Evolutionary conservation across 495 filamentous ascomycete genomes (phyloP), one percentile per base, ranked within the genome.

Genomic region (Lophium mytilinum): DNA sequence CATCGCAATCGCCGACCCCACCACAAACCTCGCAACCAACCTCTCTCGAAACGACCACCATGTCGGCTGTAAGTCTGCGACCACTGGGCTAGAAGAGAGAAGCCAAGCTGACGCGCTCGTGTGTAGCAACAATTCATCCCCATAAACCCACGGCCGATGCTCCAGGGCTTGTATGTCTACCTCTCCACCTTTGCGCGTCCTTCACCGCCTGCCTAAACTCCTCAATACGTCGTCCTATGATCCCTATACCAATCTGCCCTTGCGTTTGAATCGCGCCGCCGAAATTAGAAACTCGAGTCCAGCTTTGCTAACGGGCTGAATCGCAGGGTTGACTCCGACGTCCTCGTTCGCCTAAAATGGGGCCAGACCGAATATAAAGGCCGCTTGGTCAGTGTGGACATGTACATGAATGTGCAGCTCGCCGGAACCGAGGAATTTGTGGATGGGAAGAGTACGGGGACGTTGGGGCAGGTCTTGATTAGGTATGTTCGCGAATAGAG

Each of bases 321-420:
- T 46, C 15, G 62, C 66, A 91, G 87, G 53, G 86, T 98, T 77
- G 87, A 94, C 76, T 83, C 90, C 70, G 83, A 90, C 69, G 81
- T 98, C 67, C 77, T 92, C 53, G 85, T 98, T 42, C 88, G 90
- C 63, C 82, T 98, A 33, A 98, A 98, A 79, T 98, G 93, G 93
- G 90, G 89, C 63, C 84, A 95, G 68, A 93, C 89, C 35, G 94
- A 97, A 74, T 98, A 97, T 80, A 89, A 88, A 69, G 93, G 93
- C 62, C 81, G 79, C 43, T 81, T 98, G 53, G 88, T 97, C 63
- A 87, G 81, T 73, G 87, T 95, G 62, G 93, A 98, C 76, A 90
- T 86, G 65, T 98, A 97, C 80, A 96, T 98, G 91, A 98, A 98
- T 75, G 83, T 98, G 59, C 88, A 96, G 73, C 80, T 98, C 51